Base-by-base conservation (phyloP, 2,329 filamentous ascomycete genomes). In the Colletotrichum theobromicola region DNA sequence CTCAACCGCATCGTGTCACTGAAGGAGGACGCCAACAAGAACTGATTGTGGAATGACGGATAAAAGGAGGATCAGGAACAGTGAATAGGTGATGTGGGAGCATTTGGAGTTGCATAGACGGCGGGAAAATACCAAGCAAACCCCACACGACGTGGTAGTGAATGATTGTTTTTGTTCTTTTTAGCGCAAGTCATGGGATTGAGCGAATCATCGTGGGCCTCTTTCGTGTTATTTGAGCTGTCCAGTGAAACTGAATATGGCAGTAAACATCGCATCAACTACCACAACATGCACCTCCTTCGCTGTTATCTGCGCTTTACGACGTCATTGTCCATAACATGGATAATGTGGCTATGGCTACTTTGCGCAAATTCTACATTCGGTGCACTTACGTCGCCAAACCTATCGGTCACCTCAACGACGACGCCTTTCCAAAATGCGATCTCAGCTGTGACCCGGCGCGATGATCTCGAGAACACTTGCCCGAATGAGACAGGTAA, bases 1-100 rank as follows among this genome's bases (percentile, higher is more conserved):
- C 86, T 98, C 34, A 98, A 98, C 86, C 90, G 95, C 66, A 98
- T 98, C 80, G 96, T 98, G 26, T 94, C 94, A 62, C 84, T 98
- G 80, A 98, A 98, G 87, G 96, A 98, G 84, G 95, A 97, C 81
- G 86, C 90, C n/a, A 92, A 92, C 70, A 95, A 95, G 88, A 77
- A 73, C 37, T 74, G 42, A 50, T 5, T 18, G 28, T n/a, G 26
- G 15, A 21, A 34, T 32, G n/a, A 37, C 24, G 46, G 32, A 30
- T 7, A 15, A 32, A 24, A 28, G 28, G 10, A 62, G 21, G 32
- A 34, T 35, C 4, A 21, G 28, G 10, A 26, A 34, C 18, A 16
- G 65, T n/a, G 70, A 46, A 26, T 53, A 35, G 50, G 61, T 26
- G 34, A 58, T 9, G 50, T 58, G 65, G 60, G 72, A 53, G 67